Percentiles rank a stretch among this genome's conserved stretches.
Evolutionary conservation across 2,329 filamentous ascomycete species (phyloP).

Genomic region (Pyrenophora teres): DNA sequence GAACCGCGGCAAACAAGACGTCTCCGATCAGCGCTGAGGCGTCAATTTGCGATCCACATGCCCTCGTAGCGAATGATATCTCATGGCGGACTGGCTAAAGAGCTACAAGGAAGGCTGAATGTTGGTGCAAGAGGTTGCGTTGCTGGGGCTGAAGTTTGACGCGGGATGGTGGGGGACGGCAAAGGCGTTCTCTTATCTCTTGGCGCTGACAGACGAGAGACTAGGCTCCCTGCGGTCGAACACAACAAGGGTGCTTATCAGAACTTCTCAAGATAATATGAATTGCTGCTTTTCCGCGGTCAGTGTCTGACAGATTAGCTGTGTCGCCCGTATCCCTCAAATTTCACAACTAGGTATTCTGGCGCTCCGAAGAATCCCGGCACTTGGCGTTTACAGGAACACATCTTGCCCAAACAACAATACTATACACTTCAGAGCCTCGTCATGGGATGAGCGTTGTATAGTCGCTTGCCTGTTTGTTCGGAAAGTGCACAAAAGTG

Average conservation of each 20-base stretch:
- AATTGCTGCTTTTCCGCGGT: slow-evolving; percentile 42
- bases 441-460: background rate
- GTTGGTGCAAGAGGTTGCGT: slow-evolving; percentile 21
- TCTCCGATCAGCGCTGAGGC: slow-evolving; percentile 27
- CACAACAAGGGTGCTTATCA: slow-evolving; percentile 40
- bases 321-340: slow-evolving; percentile 22
- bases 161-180: slow-evolving; percentile 41
- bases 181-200: slow-evolving; percentile 46
- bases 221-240: slow-evolving; percentile 20
- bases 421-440: background rate
- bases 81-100: slow-evolving; percentile 11
- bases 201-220: slow-evolving; percentile 29
- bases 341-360: slow-evolving; percentile 3
- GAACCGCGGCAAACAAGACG: slow-evolving; percentile 10
- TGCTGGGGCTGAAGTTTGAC: slow-evolving; percentile 20
- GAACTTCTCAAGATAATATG: slow-evolving; percentile 31
- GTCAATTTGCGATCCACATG: slow-evolving; percentile 12
- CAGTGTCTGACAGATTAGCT: slow-evolving; percentile 24
- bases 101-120: slow-evolving; percentile 17
- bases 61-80: slow-evolving; percentile 12
- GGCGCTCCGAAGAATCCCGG: background rate
- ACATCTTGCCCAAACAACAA: background rate
- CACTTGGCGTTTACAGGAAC: slow-evolving; percentile 12
- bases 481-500: background rate
- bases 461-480: slow-evolving; percentile 6